Evolutionary conservation across 169 alveolate genomes (phyloP).

Genomic region (Cystoisospora suis): DNA sequence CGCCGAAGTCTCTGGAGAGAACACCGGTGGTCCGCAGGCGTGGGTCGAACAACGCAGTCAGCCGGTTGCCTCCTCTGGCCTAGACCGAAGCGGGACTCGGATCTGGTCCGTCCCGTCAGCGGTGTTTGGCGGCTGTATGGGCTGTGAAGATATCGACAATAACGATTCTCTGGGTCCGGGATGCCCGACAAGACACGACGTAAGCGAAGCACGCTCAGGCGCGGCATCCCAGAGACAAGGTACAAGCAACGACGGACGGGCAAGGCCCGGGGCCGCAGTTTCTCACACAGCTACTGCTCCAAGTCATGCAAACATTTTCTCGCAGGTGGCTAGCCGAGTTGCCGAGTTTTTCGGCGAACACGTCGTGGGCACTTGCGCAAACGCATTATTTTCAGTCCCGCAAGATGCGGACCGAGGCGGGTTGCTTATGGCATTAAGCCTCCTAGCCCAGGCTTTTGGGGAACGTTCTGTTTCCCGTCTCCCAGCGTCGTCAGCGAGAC

Average conservation of each 20-base stretch:
- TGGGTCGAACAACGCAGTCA: too few species aligned
- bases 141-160: neutral
- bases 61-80: too few species aligned
- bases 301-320: too few species aligned
- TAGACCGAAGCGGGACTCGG: too few species aligned
- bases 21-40: neutral
- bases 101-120: neutral
- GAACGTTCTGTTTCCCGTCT: neutral
- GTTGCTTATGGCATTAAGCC: neutral
- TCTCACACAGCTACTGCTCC: too few species aligned
- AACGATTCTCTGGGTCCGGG: neutral
- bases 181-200: too few species aligned
- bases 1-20: neutral
- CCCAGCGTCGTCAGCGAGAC: neutral
- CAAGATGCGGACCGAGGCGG: neutral
- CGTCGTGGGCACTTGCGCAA: neutral
- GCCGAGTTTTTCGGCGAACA: neutral
- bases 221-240: too few species aligned
- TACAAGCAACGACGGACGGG: too few species aligned
- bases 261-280: too few species aligned
- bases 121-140: neutral
- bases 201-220: too few species aligned
- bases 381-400: neutral
- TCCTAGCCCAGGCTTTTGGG: neutral
- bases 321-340: neutral